Evolutionary conservation across 2,329 filamentous ascomycete genomes (phyloP), one percentile per base, ranked within the genome.

Genomic region (Coniochaeta hoffmannii): DNA sequence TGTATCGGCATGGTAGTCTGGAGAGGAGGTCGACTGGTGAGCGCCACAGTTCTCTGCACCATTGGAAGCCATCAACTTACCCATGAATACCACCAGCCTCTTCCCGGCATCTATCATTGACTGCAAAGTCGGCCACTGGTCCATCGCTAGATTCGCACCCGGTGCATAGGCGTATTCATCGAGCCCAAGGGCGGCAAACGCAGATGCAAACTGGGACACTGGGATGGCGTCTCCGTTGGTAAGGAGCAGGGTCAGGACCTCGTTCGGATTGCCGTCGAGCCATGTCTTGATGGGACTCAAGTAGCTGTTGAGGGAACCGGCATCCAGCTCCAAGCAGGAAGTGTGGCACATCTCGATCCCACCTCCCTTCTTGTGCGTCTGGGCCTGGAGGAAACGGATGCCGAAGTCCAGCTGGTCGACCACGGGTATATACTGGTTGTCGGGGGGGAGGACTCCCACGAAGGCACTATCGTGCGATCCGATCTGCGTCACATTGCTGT

Each of bases 61-160:
- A 9, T 19, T 19, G 24, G 19, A 11, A 22, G n/a, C 1, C 36
- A 41, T 4, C 38, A 3, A 65, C 69, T 52, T 73, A 72, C 87
- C 86, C 67, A 92, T 82, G 60, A 91, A 92, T 24, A 86, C 82
- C 50, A 92, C 70, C 1, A 93, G 73, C 15, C 88, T 78, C 9
- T 79, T 87, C 50, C 78, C 77, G 35, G 75, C 73, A 24, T 78
- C 71, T 61, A 92, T 88, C 57, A 93, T 69, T 17, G 78, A 68
- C 62, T 83, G 77, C 14, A 92, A 73, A 0, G 88, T 91, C 69
- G 88, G 88, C 89, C 90, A 76, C 62, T 78, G 78, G 53, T 79
- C 64, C 32, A 76, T 63, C n/a, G 65, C 63, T 41, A 79, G 61
- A 28, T 65, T 64, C 5, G 56, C 61, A 9, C 73, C 68, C 0